These are phyloP conservation scores for Alnus glutinosa DNA, from an alignment of 306 rosid genomes.

Conservation along the genomic window DNA sequence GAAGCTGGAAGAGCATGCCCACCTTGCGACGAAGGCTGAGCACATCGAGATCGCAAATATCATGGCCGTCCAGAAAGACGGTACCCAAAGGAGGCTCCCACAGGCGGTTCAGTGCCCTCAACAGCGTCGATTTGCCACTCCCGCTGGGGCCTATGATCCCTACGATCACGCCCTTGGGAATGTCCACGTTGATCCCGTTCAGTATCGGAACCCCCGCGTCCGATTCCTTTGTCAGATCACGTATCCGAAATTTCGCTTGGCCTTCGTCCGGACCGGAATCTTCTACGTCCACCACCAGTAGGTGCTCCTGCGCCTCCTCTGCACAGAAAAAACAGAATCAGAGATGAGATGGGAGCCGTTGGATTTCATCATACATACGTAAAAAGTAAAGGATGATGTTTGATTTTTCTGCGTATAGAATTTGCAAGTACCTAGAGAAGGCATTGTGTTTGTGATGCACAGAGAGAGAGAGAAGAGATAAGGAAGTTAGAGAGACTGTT, in stretches of 20 bases:
- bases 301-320: constrained; percentile 47
- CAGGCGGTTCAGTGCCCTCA: constrained; percentile 79
- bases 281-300: constrained; percentile 42
- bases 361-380: background rate
- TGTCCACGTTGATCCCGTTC: constrained; percentile 52
- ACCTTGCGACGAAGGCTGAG: constrained; percentile 84
- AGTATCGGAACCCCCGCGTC: constrained; percentile 57
- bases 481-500: too few species aligned
- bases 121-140: constrained; percentile 83
- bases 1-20: constrained; percentile 95
- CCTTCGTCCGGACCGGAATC: background rate
- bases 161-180: constrained; percentile 64
- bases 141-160: constrained; percentile 96
- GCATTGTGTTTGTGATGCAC: background rate
- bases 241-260: constrained; percentile 49
- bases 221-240: constrained; percentile 51
- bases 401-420: too few species aligned
- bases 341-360: background rate
- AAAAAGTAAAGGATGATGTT: background rate
- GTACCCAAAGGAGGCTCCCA: constrained; percentile 81
- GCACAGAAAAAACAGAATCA: background rate
- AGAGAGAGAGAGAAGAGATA: too few species aligned
- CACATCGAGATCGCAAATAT: constrained; percentile 64
- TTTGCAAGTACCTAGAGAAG: background rate
- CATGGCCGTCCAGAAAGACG: constrained; percentile 67